Evolutionary conservation across 2,329 filamentous ascomycete species (phyloP), one percentile per base, ranked within the genome.

Genomic region (Phialophora expanda): DNA sequence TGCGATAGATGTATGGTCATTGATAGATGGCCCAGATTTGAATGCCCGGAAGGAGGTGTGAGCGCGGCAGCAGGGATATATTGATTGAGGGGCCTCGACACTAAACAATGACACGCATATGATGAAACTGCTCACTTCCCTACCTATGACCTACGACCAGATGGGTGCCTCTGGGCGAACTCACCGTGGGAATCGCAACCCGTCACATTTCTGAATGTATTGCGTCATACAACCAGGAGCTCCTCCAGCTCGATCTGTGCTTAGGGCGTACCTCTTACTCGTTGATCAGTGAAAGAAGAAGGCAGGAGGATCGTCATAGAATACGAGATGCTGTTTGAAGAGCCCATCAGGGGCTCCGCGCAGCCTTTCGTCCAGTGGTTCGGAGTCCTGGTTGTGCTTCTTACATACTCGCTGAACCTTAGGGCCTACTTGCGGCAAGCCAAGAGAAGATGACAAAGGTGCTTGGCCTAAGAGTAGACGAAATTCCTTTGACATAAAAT

Each of bases 101-200:
- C n/a, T 51, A 3, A 51, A 51, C 22, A 51, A 51, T 51, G 48
- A 51, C 48, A 51, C n/a, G 20, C 32, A 51, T 51, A 51, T 28
- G 38, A 44, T 44, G 38, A 44, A n/a, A 20, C 38, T 8, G 38
- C 6, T 44, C 38, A 44, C 38, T 44, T 51, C 11, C 48, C 48
- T 51, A 9, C 48, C 24, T 22, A 51, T 51, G 48, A 51, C 22
- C 22, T 51, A 26, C 48, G 4, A 17, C n/a, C n/a, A n/a, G n/a
- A n/a, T n/a, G n/a, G n/a, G n/a, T 30, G 7, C 28, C 30, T 11
- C 30, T 32, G 30, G 30, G 8, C 30, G 8, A 32, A 32, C 30
- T 38, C 34, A 38, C 3, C 34, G 17, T 41, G 14, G 14, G 14
- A 24, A 26, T 51, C 20, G 22, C 20, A 24, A 26, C 3, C 9